These are phyloP conservation scores for Drosera spatulata DNA, from an alignment of 179 eudicot genomes.

Conservation along the genomic window DNA sequence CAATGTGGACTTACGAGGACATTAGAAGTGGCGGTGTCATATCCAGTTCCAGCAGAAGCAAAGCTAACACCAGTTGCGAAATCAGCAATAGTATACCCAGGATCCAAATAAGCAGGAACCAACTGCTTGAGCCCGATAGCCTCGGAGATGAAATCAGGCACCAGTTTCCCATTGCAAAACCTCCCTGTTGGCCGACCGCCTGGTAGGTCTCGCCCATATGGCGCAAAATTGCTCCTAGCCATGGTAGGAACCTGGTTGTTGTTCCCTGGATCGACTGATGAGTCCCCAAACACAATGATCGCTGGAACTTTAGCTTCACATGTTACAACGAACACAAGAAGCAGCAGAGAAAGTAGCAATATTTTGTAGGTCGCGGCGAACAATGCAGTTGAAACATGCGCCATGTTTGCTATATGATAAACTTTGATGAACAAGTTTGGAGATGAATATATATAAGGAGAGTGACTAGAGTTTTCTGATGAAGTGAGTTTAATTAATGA, in stretches of 20 bases:
- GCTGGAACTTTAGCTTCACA: slow-evolving; percentile 39
- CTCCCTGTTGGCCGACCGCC: slow-evolving; percentile 68
- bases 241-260: slow-evolving; percentile 45
- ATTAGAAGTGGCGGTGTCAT: slow-evolving; percentile 50
- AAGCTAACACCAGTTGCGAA: slow-evolving; percentile 68
- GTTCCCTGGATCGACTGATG: slow-evolving; percentile 72
- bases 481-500: too few species aligned
- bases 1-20: slow-evolving; percentile 35
- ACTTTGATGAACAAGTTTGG: too few species aligned
- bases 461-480: too few species aligned
- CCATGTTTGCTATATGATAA: too few species aligned
- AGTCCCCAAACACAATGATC: slow-evolving; percentile 66
- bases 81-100: slow-evolving; percentile 37
- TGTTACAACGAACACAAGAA: not conserved
- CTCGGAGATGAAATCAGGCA: slow-evolving; percentile 59
- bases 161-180: slow-evolving; percentile 67
- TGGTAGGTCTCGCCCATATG: slow-evolving; percentile 55
- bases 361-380: too few species aligned
- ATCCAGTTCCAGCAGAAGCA: slow-evolving; percentile 43
- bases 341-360: not conserved
- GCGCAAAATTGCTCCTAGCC: slow-evolving; percentile 46
- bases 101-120: slow-evolving; percentile 76
- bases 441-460: too few species aligned
- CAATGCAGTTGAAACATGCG: too few species aligned
- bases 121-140: slow-evolving; percentile 48